Evolutionary conservation across 139 green algal species (phyloP).

Genomic region (Protoeuglena noctilucae): DNA sequence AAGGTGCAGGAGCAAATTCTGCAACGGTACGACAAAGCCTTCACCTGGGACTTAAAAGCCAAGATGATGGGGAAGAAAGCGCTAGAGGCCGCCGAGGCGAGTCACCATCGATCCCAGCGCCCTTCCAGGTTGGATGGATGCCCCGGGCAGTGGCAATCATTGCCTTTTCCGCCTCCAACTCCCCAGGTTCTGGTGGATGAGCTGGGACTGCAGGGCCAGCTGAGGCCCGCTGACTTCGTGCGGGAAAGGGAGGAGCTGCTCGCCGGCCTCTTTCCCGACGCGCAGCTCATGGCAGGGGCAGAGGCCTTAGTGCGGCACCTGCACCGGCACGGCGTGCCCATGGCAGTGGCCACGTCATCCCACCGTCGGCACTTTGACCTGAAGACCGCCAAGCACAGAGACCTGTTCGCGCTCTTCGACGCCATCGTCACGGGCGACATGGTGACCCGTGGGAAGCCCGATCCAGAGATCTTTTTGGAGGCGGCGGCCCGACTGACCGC

Average conservation of each 20-base stretch:
- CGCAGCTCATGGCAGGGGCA: conserved; percentile 50
- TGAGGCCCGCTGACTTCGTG: conserved; percentile 20
- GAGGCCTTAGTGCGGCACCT: conserved; percentile 60
- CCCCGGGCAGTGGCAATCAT: no score
- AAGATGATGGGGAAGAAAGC: conserved; percentile 60
- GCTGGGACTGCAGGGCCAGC: conserved; percentile 22
- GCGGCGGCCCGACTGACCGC: conserved; percentile 27
- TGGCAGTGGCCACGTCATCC: conserved; percentile 57
- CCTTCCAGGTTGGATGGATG: no score
- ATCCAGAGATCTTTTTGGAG: conserved; percentile 64
- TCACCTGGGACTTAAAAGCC: conserved; percentile 66
- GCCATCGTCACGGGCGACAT: conserved; percentile 42
- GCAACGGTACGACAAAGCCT: conserved; percentile 32
- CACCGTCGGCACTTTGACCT: conserved; percentile 46
- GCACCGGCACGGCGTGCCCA: conserved; percentile 27
- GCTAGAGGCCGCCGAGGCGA: conserved; percentile 31
- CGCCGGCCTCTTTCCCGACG: conserved; percentile 41
- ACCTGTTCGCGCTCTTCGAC: conserved; percentile 49
- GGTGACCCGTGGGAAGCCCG: conserved; percentile 49
- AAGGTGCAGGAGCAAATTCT: conserved; percentile 44
- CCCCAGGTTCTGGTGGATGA: conserved; percentile 32
- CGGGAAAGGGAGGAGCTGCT: conserved; percentile 43
- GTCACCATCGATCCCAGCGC: not conserved
- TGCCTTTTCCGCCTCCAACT: conserved; percentile 4
- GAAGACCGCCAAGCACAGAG: conserved; percentile 42